A percentile compares a stretch with the other conserved stretches of the same genome.
These are phyloP conservation scores for Fagopyrum tataricum DNA, from an alignment of 148 eudicot genomes.

Conservation along the genomic window DNA sequence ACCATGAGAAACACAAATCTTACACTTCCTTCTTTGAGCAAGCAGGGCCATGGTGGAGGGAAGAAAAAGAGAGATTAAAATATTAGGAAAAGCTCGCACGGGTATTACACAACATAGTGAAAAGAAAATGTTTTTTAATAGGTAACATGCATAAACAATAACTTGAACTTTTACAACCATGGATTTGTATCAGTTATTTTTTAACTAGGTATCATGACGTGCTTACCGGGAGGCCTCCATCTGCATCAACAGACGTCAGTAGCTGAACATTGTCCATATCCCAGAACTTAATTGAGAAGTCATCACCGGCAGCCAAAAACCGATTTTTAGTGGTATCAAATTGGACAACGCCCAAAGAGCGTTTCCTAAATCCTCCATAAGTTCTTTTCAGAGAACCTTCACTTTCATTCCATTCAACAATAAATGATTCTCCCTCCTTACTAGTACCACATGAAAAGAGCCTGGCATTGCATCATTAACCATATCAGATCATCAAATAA, in stretches of 20 bases:
- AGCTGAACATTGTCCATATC: slow-evolving; percentile 83
- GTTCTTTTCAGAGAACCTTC: slow-evolving; percentile 80
- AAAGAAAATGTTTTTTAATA: neutral
- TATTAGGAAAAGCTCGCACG: neutral
- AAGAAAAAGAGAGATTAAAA: neutral
- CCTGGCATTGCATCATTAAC: slow-evolving; percentile 27
- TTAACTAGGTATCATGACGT: neutral
- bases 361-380: slow-evolving; percentile 63
- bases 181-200: neutral
- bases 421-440: slow-evolving; percentile 74
- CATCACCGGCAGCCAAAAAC: slow-evolving; percentile 81
- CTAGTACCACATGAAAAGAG: slow-evolving; percentile 89
- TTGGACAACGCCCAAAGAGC: slow-evolving; percentile 66
- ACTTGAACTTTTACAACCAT: neutral
- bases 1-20: slow-evolving; percentile 5
- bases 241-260: slow-evolving; percentile 71
- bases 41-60: neutral
- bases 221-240: slow-evolving; percentile 79
- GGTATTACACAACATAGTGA: neutral
- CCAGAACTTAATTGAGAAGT: slow-evolving; percentile 76
- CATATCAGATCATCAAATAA: slow-evolving; percentile 3
- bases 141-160: neutral
- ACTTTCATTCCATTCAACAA: slow-evolving; percentile 94
- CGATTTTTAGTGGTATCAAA: slow-evolving; percentile 70
- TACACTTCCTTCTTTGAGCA: neutral